Percentiles rank a stretch among this genome's conserved stretches.
phyloP scores from a whole-genome alignment of 768 basidiomycete species.

The Kwoniella sp. region DNA sequence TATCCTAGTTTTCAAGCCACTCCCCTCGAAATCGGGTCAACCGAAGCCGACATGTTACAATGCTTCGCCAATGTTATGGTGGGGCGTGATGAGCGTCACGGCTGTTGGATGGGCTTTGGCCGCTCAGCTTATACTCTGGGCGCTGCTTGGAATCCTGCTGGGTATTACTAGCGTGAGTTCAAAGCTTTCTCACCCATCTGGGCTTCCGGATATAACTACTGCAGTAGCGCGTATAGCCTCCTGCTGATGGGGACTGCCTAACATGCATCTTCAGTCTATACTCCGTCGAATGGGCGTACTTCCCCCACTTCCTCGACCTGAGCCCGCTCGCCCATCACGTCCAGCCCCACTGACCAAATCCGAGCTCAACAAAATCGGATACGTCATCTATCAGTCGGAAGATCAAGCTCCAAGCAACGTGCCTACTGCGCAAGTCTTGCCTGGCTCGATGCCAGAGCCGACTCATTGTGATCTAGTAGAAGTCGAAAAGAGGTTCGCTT shows the following conservation, averaged over 20 bases:
- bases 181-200: conserved; percentile 15
- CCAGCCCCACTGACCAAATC: conserved; percentile 24
- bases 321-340: conserved; percentile 27
- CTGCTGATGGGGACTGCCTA: too few species aligned
- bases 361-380: conserved; percentile 29
- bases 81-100: conserved; percentile 46
- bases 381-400: conserved; percentile 35
- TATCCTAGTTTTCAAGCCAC: conserved; percentile 40
- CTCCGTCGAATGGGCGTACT: conserved; percentile 30
- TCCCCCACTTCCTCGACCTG: conserved; percentile 25
- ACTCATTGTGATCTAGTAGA: not conserved
- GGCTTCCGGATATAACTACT: not conserved
- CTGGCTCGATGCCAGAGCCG: too few species aligned
- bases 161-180: conserved; percentile 38
- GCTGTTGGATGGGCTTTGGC: conserved; percentile 50
- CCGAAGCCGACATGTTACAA: conserved; percentile 31
- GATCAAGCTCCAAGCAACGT: not conserved
- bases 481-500: conserved; percentile 15
- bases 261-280: conserved; percentile 14
- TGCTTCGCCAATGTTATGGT: conserved; percentile 45
- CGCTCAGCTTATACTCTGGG: conserved; percentile 34
- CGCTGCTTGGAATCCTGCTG: conserved; percentile 10
- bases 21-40: conserved; percentile 6
- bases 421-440: not conserved
- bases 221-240: too few species aligned